Conservation (phyloP, 2,329 filamentous ascomycete genomes). For the Camillea tinctor region DNA sequence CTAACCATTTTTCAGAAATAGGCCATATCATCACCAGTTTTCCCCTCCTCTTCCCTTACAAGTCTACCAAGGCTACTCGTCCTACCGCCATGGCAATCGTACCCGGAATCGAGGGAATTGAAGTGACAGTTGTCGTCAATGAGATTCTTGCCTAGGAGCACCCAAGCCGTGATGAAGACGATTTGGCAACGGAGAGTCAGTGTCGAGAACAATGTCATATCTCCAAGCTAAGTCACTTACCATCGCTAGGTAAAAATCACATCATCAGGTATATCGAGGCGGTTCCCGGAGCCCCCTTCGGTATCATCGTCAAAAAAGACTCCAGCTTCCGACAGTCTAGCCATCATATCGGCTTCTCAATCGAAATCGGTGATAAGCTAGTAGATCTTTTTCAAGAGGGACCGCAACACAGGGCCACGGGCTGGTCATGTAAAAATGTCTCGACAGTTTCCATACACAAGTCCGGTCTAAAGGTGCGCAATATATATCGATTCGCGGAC, state of each 20-base stretch:
- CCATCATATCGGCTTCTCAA: background rate
- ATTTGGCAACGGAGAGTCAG: background rate
- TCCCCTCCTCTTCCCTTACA: background rate
- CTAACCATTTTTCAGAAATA: background rate
- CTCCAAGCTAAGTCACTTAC: background rate
- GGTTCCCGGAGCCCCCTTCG: background rate
- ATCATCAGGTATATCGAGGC: background rate
- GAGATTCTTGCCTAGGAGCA: background rate
- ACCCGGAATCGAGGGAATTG: background rate
- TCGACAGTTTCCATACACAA: background rate
- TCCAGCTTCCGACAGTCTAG: background rate
- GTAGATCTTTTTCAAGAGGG: background rate
- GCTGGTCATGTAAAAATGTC: no score
- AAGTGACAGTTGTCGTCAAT: background rate
- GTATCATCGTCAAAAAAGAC: background rate
- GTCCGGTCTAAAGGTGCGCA: background rate
- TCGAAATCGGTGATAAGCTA: background rate
- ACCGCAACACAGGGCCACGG: background rate
- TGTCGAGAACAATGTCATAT: background rate
- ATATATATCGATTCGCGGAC: background rate
- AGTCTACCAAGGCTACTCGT: background rate
- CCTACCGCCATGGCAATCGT: background rate
- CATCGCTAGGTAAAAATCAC: background rate
- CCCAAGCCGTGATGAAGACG: background rate
- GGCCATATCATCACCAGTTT: background rate